Evolutionary conservation across 306 rosid species (phyloP).

Genomic region (Begonia fuchsioides): DNA sequence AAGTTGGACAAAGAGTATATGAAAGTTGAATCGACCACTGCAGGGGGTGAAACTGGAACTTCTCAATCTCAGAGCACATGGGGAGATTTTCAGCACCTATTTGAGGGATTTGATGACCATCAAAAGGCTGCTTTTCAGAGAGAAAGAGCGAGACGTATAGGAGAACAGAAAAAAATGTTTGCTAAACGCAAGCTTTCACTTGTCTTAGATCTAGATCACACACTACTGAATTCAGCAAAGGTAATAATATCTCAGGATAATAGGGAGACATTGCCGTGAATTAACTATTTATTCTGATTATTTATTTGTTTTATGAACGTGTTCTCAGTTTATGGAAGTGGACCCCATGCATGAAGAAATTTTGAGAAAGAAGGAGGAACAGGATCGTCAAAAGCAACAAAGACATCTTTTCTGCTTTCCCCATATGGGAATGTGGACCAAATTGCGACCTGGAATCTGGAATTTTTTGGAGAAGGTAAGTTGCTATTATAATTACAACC

Average conservation of each 20-base stretch:
- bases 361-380: constrained; percentile 84
- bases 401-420: constrained; percentile 88
- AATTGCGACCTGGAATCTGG: constrained; percentile 97
- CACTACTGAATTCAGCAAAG: constrained; percentile 98
- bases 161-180: constrained; percentile 93
- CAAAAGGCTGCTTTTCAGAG: constrained; percentile 91
- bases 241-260: constrained; percentile 23
- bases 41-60: constrained; percentile 25
- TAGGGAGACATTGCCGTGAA: too few relatives aligned
- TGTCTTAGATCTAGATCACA: constrained; percentile 95
- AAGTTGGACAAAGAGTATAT: constrained; percentile 35
- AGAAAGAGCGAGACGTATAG: constrained; percentile 87
- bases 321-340: constrained; percentile 76
- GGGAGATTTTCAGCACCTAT: constrained; percentile 80
- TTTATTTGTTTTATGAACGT: constrained; percentile 1
- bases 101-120: constrained; percentile 80
- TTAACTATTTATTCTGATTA: background rate
- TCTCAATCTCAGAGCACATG: constrained; percentile 47
- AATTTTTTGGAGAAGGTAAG: constrained; percentile 87
- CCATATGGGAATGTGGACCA: constrained; percentile 99
- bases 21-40: constrained; percentile 22
- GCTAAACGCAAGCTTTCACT: constrained; percentile 79
- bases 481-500: constrained; percentile 5
- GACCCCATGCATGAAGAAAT: constrained; percentile 88
- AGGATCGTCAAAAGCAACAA: constrained; percentile 57